A percentile compares a stretch with the other conserved stretches of the same genome.
Evolutionary conservation across 805 yeast genomes (phyloP).

Genomic region (Lipomyces mesembrius): DNA sequence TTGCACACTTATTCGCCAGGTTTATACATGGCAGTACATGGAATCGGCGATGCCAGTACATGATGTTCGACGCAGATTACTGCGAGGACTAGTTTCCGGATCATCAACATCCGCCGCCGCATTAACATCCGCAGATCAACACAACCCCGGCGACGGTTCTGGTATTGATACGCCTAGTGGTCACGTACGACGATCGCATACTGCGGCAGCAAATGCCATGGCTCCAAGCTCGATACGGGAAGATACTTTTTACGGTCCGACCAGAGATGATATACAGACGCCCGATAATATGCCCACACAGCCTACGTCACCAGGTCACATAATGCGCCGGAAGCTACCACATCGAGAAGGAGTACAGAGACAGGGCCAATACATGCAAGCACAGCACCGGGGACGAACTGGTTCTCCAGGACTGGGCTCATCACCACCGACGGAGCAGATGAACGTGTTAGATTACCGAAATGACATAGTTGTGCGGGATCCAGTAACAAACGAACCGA

Average conservation of each 20-base stretch:
- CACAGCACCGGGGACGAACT: slow-evolving; percentile 5
- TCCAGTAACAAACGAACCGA: slow-evolving; percentile 30
- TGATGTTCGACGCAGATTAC: slow-evolving; percentile 28
- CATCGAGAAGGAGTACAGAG: slow-evolving; percentile 7
- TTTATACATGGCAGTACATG: slow-evolving; percentile 3
- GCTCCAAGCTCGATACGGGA: background rate
- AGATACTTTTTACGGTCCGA: slow-evolving; percentile 17
- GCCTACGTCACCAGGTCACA: background rate
- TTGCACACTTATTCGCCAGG: background rate
- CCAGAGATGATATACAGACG: background rate
- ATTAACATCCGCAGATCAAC: slow-evolving; percentile 5
- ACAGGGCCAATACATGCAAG: slow-evolving; percentile 5
- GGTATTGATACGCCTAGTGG: slow-evolving; percentile 23
- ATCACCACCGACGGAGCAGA: slow-evolving; percentile 1
- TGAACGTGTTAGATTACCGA: slow-evolving; percentile 17
- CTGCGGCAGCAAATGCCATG: slow-evolving; percentile 5
- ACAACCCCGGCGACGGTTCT: slow-evolving; percentile 7
- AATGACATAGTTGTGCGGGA: slow-evolving; percentile 30
- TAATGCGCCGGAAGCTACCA: slow-evolving; percentile 7
- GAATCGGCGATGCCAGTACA: slow-evolving; percentile 22
- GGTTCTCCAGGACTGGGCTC: slow-evolving; percentile 1
- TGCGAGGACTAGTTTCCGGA: slow-evolving; percentile 23
- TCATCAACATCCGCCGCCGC: slow-evolving; percentile 13
- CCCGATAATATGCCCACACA: background rate
- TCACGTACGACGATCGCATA: slow-evolving; percentile 14